phyloP scores from a whole-genome alignment of 345 rosid species.

The Viola odorata region DNA sequence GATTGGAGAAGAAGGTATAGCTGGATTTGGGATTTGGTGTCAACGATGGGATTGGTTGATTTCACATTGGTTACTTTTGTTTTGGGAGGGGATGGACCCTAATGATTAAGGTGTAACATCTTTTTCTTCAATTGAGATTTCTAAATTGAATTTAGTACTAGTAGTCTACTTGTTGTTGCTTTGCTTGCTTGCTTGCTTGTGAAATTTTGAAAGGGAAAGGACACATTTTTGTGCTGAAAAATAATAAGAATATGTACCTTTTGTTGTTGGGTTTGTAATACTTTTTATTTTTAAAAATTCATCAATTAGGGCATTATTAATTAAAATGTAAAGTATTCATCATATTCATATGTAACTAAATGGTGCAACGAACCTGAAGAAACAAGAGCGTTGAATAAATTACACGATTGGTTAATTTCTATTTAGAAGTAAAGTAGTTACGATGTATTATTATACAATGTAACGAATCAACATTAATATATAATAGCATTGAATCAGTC shows the following conservation, averaged over 20 bases:
- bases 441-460: too few species aligned
- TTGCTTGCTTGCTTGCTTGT: slow-evolving; percentile 5
- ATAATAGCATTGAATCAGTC: too few species aligned
- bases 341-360: too few species aligned
- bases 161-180: neutral
- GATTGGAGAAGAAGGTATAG: neutral
- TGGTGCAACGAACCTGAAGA: too few species aligned
- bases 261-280: neutral
- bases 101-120: slow-evolving; percentile 22
- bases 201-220: neutral
- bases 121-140: slow-evolving; percentile 2
- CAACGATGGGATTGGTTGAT: slow-evolving; percentile 2
- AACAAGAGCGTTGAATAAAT: too few species aligned
- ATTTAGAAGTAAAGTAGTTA: too few species aligned
- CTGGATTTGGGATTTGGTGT: slow-evolving; percentile 9
- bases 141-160: neutral
- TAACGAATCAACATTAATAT: too few species aligned
- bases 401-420: too few species aligned
- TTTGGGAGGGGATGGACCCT: slow-evolving; percentile 4
- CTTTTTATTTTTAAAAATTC: too few species aligned
- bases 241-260: too few species aligned
- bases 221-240: neutral
- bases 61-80: slow-evolving; percentile 15
- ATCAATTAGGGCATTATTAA: too few species aligned
- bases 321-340: too few species aligned